These are phyloP conservation scores for Acacia crassicarpa DNA, from an alignment of 306 rosid genomes.

Conservation along the genomic window DNA sequence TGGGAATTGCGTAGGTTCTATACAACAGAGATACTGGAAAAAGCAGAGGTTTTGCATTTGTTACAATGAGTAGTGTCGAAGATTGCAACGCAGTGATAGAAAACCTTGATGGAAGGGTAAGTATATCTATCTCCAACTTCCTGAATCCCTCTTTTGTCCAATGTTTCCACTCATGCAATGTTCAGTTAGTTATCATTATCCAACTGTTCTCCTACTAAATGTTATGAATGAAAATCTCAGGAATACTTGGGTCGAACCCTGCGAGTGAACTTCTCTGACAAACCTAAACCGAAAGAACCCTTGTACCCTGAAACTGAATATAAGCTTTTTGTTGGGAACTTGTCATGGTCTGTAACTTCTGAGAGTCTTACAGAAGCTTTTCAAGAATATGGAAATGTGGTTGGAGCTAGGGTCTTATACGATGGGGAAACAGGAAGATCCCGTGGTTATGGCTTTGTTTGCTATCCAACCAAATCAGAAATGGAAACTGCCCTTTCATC, in stretches of 20 bases:
- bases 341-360: slow-evolving; percentile 88
- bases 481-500: slow-evolving; percentile 81
- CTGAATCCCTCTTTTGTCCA: neutral
- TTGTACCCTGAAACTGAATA: slow-evolving; percentile 83
- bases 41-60: slow-evolving; percentile 98
- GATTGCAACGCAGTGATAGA: slow-evolving; percentile 68
- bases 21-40: slow-evolving; percentile 73
- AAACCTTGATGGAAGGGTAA: slow-evolving; percentile 85
- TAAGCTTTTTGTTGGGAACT: slow-evolving; percentile 85
- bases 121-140: slow-evolving; percentile 25
- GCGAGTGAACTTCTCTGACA: slow-evolving; percentile 87
- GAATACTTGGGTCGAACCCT: slow-evolving; percentile 77
- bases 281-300: slow-evolving; percentile 78
- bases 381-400: slow-evolving; percentile 80
- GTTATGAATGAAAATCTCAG: slow-evolving; percentile 45
- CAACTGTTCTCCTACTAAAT: neutral
- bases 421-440: slow-evolving; percentile 89
- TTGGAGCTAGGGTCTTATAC: slow-evolving; percentile 87
- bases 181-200: neutral
- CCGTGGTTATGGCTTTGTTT: slow-evolving; percentile 89
- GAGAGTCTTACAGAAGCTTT: slow-evolving; percentile 73
- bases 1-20: slow-evolving; percentile 58
- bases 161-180: neutral
- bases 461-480: slow-evolving; percentile 68
- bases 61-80: slow-evolving; percentile 79